Conservation (phyloP, 108 stramenopile species). For the Heterococcus sp. region DNA sequence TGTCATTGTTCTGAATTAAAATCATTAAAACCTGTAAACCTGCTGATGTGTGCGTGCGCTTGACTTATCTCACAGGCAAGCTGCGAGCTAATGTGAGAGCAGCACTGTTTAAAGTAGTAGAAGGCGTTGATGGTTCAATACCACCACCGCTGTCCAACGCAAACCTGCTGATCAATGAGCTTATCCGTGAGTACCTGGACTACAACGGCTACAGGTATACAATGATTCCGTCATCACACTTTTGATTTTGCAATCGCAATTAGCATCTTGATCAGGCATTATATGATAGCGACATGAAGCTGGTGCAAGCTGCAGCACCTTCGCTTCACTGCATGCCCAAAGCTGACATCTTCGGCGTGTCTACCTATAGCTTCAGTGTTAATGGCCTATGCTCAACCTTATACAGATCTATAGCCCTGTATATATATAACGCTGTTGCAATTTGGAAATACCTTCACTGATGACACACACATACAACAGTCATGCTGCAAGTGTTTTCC, state of each 20-base stretch:
- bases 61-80: no score
- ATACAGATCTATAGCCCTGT: no score
- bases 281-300: neutral
- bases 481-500: constrained; percentile 20
- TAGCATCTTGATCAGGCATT: neutral
- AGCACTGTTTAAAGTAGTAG: constrained; percentile 12
- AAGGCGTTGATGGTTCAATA: neutral
- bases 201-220: constrained; percentile 20
- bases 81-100: constrained; percentile 4
- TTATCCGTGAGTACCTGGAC: constrained; percentile 31
- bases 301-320: neutral
- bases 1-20: neutral
- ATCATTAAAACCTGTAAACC: neutral
- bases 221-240: neutral
- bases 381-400: neutral
- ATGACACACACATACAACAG: neutral
- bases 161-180: constrained; percentile 39
- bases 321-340: neutral
- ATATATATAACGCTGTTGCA: no score
- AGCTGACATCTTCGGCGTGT: neutral
- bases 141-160: constrained; percentile 25
- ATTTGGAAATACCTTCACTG: neutral
- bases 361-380: neutral
- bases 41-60: no score
- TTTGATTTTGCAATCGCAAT: neutral